Evolutionary conservation across 176 grass and related monocot genomes (phyloP), one percentile per base, ranked within the genome.

Genomic region (Rhynchospora tenuis): DNA sequence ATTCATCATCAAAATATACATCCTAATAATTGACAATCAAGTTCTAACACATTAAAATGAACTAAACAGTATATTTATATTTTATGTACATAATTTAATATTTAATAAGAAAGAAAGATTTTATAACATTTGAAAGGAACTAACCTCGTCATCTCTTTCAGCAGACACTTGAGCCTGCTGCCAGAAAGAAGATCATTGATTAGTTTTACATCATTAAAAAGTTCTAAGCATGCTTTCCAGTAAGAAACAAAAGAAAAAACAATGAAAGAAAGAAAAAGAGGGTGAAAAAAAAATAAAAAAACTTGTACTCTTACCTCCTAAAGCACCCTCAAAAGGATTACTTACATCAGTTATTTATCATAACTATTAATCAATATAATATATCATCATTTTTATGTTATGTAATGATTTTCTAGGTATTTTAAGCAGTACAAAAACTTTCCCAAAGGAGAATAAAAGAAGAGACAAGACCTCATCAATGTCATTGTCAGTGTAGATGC

Each of bases 1-100:
- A 88, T 84, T 98, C 95, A 86, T 98, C 95, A 73, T 98, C 95
- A 91, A 98, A 98, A 90, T 98, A 98, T 80, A 89, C 92, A 86
- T 98, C 95, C 95, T 98, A 84, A 12, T 56, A 54, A 69, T 64
- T 68, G 22, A 79, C n/a, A 54, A 64, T 79, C 78, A 72, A 82
- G 26, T 81, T 62, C n/a, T 51, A 63, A 65, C 27, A 47, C 17
- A 9, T 79, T 64, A 64, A 64, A 24, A 79, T 55, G 55, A 23
- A 75, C 29, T 48, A 79, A 79, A 54, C 51, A 80, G 16, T 61
- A 44, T 24, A 1, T 42, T 81, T 31, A 26, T 28, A 45, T 73
- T 72, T 43, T 47, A 46, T 46, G 68, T 64, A 64, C 9, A 80
- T 57, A 72, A 47, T 23, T 47, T 23, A 20, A 13, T 73, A 73